Evolutionary conservation across 805 yeast species (phyloP).

Genomic region (Nakazawaea sp.): DNA sequence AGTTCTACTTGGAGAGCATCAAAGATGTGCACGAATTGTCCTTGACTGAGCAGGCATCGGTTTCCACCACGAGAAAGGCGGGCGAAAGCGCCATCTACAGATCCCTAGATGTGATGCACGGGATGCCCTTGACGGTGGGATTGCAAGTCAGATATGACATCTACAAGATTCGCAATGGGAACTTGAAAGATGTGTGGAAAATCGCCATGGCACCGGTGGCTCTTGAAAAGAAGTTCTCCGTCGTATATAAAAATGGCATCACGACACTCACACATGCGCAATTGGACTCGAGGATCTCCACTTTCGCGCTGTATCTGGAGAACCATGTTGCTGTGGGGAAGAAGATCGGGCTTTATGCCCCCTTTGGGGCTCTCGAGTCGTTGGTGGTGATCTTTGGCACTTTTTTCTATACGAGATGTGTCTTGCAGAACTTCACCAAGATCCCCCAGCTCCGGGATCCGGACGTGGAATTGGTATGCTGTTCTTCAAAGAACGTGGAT

Average conservation of each 20-base stretch:
- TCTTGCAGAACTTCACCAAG: slow-evolving; percentile 8
- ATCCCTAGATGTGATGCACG: slow-evolving; percentile 68
- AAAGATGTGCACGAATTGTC: slow-evolving; percentile 56
- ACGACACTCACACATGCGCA: neutral
- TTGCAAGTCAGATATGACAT: slow-evolving; percentile 51
- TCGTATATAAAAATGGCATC: neutral
- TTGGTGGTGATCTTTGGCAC: slow-evolving; percentile 18
- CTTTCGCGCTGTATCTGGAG: neutral
- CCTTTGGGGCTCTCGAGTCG: slow-evolving; percentile 15
- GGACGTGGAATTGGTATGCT: slow-evolving; percentile 24
- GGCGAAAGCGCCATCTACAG: slow-evolving; percentile 74
- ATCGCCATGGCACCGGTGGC: slow-evolving; percentile 24
- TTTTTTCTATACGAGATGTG: slow-evolving; percentile 16
- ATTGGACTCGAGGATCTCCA: neutral
- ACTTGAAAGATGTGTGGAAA: slow-evolving; percentile 68
- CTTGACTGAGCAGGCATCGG: slow-evolving; percentile 55
- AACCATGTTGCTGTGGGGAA: too few species aligned
- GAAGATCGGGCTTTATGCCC: slow-evolving; percentile 19
- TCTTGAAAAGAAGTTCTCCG: neutral
- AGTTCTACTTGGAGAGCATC: slow-evolving; percentile 24
- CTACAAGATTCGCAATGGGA: slow-evolving; percentile 68
- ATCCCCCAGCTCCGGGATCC: slow-evolving; percentile 4
- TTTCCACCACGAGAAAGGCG: slow-evolving; percentile 55
- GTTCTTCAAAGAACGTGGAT: slow-evolving; percentile 12
- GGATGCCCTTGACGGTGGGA: slow-evolving; percentile 63